These are phyloP conservation scores for Spiromastix sp. DNA, from an alignment of 2,329 filamentous ascomycete species.

Conservation along the genomic window DNA sequence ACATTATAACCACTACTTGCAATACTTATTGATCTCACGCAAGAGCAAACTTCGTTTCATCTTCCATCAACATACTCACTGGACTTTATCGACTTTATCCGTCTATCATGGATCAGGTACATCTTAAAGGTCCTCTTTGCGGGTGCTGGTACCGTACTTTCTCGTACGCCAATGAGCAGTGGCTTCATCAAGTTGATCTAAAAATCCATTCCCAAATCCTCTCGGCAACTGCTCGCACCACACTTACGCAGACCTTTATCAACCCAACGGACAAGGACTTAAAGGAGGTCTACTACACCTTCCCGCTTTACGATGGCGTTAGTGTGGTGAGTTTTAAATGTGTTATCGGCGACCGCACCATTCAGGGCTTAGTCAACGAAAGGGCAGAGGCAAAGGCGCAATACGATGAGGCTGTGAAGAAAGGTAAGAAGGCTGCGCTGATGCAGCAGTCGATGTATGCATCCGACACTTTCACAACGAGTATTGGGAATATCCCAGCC, in stretches of 20 bases:
- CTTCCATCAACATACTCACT: no score
- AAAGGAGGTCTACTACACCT: conserved; percentile 52
- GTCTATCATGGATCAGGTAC: no score
- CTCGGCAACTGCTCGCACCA: conserved; percentile 43
- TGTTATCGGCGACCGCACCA: conserved; percentile 45
- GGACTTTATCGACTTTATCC: no score
- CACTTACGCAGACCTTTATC: conserved; percentile 49
- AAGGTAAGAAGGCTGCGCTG: conserved; percentile 53
- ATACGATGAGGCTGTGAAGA: conserved; percentile 48
- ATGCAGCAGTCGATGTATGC: conserved; percentile 51
- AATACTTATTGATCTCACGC: no score
- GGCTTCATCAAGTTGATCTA: conserved; percentile 50
- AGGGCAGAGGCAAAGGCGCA: conserved; percentile 49
- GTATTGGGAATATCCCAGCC: conserved; percentile 56
- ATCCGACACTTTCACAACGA: conserved; percentile 58
- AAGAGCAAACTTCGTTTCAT: no score
- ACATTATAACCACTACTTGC: no score
- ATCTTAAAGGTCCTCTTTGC: no score
- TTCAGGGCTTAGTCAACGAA: conserved; percentile 56
- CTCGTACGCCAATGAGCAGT: no score
- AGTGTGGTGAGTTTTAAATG: conserved; percentile 60
- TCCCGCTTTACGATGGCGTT: conserved; percentile 63
- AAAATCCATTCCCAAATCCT: conserved; percentile 52
- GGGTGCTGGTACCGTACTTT: no score
- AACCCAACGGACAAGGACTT: conserved; percentile 44